Conservation (phyloP, 441 rosid genomes). For the Populus hybrid region DNA sequence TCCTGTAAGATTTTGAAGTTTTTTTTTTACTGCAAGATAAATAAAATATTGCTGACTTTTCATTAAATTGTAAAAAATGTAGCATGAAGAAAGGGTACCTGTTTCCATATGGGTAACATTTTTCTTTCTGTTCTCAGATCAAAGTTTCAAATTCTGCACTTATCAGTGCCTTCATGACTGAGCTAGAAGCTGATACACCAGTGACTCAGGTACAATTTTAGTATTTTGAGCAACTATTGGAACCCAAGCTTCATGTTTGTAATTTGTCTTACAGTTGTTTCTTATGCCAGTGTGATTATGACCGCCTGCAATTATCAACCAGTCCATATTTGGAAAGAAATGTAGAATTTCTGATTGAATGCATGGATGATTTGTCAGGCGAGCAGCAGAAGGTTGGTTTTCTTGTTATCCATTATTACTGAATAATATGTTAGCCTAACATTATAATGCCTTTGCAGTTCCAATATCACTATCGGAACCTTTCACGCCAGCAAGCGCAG, state of each 20-base stretch:
- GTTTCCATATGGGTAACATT: neutral
- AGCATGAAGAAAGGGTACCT: neutral
- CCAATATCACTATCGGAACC: slow-evolving; percentile 75
- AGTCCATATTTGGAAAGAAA: slow-evolving; percentile 81
- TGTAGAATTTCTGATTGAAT: slow-evolving; percentile 86
- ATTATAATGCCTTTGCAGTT: slow-evolving; percentile 41
- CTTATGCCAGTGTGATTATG: slow-evolving; percentile 68
- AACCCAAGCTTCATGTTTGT: neutral
- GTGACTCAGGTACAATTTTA: slow-evolving; percentile 62
- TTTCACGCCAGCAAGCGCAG: slow-evolving; percentile 92
- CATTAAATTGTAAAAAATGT: neutral
- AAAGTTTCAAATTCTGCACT: slow-evolving; percentile 97
- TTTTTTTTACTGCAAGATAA: neutral
- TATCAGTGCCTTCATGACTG: slow-evolving; percentile 94
- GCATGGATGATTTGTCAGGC: slow-evolving; percentile 85
- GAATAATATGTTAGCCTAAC: slow-evolving; percentile 8
- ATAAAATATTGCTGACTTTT: neutral
- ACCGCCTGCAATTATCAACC: slow-evolving; percentile 77
- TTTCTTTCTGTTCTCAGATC: slow-evolving; percentile 39
- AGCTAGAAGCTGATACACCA: slow-evolving; percentile 82
- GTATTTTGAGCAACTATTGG: neutral
- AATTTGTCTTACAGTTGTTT: slow-evolving; percentile 3
- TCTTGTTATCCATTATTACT: neutral
- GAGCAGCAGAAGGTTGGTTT: slow-evolving; percentile 85
- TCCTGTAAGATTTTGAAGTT: slow-evolving; percentile 59